Conservation (phyloP, 352 stramenopile genomes). For the Globisporangium paddicum region DNA sequence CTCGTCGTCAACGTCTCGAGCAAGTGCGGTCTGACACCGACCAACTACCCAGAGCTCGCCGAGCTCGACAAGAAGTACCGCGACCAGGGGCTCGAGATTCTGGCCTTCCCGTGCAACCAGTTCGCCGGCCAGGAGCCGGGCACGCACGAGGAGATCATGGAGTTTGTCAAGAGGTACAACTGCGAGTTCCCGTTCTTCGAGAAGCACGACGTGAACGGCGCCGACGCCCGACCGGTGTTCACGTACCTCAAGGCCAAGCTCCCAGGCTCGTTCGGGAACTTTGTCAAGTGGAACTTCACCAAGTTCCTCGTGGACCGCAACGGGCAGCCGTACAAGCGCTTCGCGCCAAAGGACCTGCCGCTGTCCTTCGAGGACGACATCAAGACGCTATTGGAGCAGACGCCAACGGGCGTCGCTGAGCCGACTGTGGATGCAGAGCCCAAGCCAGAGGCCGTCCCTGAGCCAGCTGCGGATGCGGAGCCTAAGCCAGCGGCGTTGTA, state of each 20-base stretch:
- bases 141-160: slow-evolving; percentile 33
- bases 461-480: too few relatives aligned
- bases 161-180: slow-evolving; percentile 41
- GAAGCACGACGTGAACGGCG: slow-evolving; percentile 54
- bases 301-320: slow-evolving; percentile 88
- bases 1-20: slow-evolving; percentile 20
- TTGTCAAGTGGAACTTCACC: slow-evolving; percentile 70
- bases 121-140: slow-evolving; percentile 50
- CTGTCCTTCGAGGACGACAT: slow-evolving; percentile 79
- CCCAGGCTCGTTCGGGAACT: background rate
- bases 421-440: background rate
- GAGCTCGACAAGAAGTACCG: slow-evolving; percentile 13
- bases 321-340: slow-evolving; percentile 72
- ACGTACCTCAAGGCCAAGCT: slow-evolving; percentile 22
- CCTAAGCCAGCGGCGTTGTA: too few relatives aligned
- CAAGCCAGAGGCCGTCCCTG: background rate
- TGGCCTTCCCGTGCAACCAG: slow-evolving; percentile 51
- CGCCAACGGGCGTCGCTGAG: background rate
- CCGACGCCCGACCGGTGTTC: slow-evolving; percentile 23
- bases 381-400: slow-evolving; percentile 45
- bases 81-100: slow-evolving; percentile 29
- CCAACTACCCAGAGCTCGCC: slow-evolving; percentile 22
- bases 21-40: slow-evolving; percentile 44
- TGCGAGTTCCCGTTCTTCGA: slow-evolving; percentile 45
- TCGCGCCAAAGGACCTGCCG: slow-evolving; percentile 56